Percentiles rank a stretch among this genome's conserved stretches.
phyloP scores from a whole-genome alignment of 192 early-diverging fungal species.

The Cetraspora pellucida region DNA sequence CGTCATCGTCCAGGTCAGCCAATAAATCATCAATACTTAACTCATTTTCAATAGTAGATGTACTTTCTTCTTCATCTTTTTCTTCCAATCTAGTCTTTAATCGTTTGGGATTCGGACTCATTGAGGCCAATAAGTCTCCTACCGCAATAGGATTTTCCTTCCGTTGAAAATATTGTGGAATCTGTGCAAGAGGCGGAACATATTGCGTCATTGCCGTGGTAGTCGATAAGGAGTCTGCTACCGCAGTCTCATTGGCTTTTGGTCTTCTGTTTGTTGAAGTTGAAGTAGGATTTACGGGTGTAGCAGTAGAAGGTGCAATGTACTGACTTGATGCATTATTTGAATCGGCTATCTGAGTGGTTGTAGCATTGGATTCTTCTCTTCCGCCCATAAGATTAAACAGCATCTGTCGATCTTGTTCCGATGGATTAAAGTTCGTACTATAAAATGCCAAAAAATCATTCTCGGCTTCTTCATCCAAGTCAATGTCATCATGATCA shows the following conservation, averaged over 20 bases:
- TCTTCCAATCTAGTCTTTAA: not conserved
- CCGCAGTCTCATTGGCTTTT: not conserved
- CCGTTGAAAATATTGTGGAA: not conserved
- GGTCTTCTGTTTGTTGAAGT: not conserved
- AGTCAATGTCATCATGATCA: not conserved
- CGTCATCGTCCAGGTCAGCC: not conserved
- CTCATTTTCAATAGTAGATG: not conserved
- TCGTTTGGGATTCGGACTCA: not conserved
- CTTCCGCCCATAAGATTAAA: constrained; percentile 12
- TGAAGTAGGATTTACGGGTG: not conserved
- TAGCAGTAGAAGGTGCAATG: not conserved
- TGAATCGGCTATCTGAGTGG: not conserved
- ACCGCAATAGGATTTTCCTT: not conserved
- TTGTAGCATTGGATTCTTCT: not conserved
- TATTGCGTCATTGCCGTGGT: constrained; percentile 5
- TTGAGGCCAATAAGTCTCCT: not conserved
- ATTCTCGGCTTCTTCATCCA: not conserved
- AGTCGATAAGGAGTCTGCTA: not conserved
- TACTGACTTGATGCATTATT: constrained; percentile 5
- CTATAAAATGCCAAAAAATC: constrained; percentile 20
- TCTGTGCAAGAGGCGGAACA: not conserved
- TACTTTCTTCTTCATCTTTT: not conserved
- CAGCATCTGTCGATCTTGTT: constrained; percentile 25
- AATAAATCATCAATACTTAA: constrained; percentile 20
- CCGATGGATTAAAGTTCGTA: constrained; percentile 17